Percentiles rank a stretch among this genome's conserved stretches.
phyloP scores from a whole-genome alignment of 2,329 filamentous ascomycete genomes.

The Penicillium verrucosum region DNA sequence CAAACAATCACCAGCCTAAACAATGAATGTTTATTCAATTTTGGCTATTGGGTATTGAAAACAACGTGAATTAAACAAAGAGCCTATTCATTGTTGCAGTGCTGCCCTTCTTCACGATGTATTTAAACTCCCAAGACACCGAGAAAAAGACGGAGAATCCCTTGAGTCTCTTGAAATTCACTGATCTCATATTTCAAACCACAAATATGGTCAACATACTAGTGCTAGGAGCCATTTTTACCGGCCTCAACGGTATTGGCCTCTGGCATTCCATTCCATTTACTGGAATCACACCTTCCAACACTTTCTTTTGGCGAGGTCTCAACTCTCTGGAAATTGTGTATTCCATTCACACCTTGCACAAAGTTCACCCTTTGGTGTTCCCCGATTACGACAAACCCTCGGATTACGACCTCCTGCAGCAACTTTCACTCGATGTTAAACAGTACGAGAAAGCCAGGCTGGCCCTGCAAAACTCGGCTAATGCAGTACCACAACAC shows the following conservation, averaged over 20 bases:
- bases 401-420: background rate
- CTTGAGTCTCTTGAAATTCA: background rate
- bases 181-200: background rate
- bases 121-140: constrained; percentile 1
- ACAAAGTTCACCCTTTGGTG: background rate
- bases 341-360: background rate
- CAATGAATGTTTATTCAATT: background rate
- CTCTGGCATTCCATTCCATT: background rate
- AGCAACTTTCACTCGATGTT: background rate
- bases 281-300: background rate
- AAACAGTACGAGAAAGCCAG: background rate
- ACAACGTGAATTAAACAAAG: background rate
- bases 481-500: background rate
- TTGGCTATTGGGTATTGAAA: background rate
- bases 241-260: background rate
- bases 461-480: background rate
- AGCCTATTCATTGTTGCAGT: background rate
- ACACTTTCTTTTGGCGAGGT: background rate
- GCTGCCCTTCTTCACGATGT: background rate
- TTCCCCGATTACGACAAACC: background rate
- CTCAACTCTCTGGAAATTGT: constrained; percentile 3
- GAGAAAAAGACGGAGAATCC: background rate
- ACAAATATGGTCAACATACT: background rate
- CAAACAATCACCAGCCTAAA: background rate
- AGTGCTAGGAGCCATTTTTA: background rate